A percentile compares a stretch with the other conserved stretches of the same genome.
These are phyloP conservation scores for Henningerozyma blattae DNA, from an alignment of 805 yeast genomes.

Conservation along the genomic window DNA sequence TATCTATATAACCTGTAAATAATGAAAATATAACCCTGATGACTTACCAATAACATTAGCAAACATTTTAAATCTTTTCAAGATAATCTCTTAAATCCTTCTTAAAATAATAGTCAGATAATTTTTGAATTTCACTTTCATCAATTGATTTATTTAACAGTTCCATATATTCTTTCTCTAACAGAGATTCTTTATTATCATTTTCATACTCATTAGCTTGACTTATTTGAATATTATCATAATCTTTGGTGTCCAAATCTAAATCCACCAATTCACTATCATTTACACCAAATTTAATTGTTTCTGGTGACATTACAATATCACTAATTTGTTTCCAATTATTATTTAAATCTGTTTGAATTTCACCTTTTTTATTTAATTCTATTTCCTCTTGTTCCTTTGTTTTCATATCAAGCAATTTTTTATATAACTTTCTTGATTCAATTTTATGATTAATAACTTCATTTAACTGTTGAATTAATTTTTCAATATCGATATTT, in stretches of 20 bases:
- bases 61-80: too few species aligned
- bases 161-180: constrained; percentile 23
- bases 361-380: constrained; percentile 7
- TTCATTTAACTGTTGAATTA: constrained; percentile 29
- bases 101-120: constrained; percentile 3
- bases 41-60: too few species aligned
- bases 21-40: too few species aligned
- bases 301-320: constrained; percentile 29
- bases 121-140: constrained; percentile 18
- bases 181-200: constrained; percentile 12
- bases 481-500: constrained; percentile 16
- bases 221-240: constrained; percentile 11
- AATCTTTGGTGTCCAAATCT: constrained; percentile 22
- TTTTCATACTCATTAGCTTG: constrained; percentile 20
- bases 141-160: constrained; percentile 8
- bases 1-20: too few species aligned
- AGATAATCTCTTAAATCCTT: constrained; percentile 1
- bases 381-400: constrained; percentile 11
- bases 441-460: constrained; percentile 26
- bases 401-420: constrained; percentile 15
- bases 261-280: constrained; percentile 38
- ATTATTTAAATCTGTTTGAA: constrained; percentile 21
- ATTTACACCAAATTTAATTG: constrained; percentile 36
- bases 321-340: constrained; percentile 35
- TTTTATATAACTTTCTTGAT: constrained; percentile 24